Evolutionary conservation across 177 flowering plant species (phyloP), one percentile per base, ranked within the genome.

Genomic region (Vitis hybrid): DNA sequence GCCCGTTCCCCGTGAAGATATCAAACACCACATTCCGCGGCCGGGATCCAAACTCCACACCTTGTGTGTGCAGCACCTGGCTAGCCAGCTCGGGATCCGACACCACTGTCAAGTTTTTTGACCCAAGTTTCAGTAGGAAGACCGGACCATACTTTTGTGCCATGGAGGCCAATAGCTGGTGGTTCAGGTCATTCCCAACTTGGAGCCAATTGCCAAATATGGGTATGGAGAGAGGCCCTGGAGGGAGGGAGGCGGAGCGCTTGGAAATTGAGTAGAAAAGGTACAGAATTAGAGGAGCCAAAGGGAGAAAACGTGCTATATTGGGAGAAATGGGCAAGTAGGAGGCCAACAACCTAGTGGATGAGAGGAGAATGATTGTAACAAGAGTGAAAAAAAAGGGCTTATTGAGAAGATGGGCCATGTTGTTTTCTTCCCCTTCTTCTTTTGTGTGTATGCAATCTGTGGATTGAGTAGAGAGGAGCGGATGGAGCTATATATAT

Each of bases 151-250:
- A 83, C 13, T 58, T 79, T 54, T 74, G 77, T 2, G 85, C 64
- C 75, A 86, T 41, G 68, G 78, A 53, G 35, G 88, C 84, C 0
- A 87, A 78, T 9, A 76, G 65, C 20, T 86, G 69, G 73, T 87
- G 91, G 73, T 83, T 87, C 18, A 86, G 77, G 68, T 87, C 89
- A 73, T 87, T 78, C 35, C 91, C 91, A 9, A 87, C 89, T 71
- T 83, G 91, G 52, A 87, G 85, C 91, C 91, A 87, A 58, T 87
- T 84, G 13, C 91, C 91, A 53, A 87, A 82, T 35, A 87, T 75
- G 1, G 89, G 89, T 15, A 84, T 9, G 21, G 91, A 54, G 21
- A 64, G 12, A 1, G 86, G 86, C 58, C 86, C 83, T 4, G 85
- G 85, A 32, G 91, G 89, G 61, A 79, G 78, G 61, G 32, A 56